Evolutionary conservation across 139 green algal genomes (phyloP).

Genomic region (Parachlorella kessleri): DNA sequence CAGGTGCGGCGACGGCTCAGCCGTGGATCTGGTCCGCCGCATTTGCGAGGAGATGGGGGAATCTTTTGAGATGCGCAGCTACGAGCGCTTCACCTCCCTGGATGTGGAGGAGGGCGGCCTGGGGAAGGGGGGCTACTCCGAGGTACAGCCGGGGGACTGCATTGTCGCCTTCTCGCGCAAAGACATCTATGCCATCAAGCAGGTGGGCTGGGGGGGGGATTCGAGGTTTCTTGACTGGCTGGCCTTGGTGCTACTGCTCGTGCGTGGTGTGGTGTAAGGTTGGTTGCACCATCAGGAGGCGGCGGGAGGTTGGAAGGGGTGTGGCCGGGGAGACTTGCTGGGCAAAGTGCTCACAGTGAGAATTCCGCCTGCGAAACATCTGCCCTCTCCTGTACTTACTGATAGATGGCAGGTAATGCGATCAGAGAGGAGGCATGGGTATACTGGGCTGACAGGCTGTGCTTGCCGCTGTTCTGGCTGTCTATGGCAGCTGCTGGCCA

Average conservation of each 20-base stretch:
- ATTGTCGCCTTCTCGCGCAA: conserved; percentile 92
- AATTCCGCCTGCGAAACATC: too few relatives aligned
- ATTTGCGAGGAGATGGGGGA: conserved; percentile 69
- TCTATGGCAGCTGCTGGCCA: too few relatives aligned
- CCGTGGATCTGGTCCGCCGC: conserved; percentile 72
- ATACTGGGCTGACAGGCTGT: too few relatives aligned
- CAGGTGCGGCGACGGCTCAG: conserved; percentile 82
- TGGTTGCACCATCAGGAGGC: neutral
- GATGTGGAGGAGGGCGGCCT: conserved; percentile 30
- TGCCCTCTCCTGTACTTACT: too few relatives aligned
- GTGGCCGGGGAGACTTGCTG: neutral
- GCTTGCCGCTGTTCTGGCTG: too few relatives aligned
- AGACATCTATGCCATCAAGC: conserved; percentile 81
- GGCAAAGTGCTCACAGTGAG: too few relatives aligned
- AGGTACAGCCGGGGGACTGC: conserved; percentile 85
- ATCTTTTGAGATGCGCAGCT: conserved; percentile 55
- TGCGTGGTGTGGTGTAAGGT: too few relatives aligned
- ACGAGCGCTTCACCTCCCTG: conserved; percentile 37
- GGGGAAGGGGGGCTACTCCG: conserved; percentile 15
- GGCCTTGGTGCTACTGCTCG: too few relatives aligned
- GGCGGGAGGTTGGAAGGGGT: neutral
- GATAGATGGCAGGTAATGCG: too few relatives aligned
- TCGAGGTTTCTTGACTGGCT: too few relatives aligned
- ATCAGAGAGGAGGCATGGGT: too few relatives aligned
- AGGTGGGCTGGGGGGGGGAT: conserved; percentile 53